Conservation (phyloP, 2,329 filamentous ascomycete species). For the Ceratocystis cubensis region DNA sequence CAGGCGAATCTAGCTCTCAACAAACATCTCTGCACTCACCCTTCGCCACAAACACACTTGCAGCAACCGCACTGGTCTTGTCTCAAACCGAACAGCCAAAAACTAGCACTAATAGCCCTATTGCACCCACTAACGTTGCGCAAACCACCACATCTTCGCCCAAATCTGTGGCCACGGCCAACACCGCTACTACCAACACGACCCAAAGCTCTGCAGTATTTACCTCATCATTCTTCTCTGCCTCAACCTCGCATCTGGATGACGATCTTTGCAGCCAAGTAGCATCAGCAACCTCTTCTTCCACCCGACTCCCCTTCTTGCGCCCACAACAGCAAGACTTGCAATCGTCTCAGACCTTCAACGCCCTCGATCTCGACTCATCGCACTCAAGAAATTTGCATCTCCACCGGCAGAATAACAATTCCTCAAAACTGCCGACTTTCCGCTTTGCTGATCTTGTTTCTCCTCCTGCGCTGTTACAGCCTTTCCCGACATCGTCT, state of each 20-base stretch:
- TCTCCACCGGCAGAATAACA: constrained; percentile 41
- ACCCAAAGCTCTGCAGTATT: constrained; percentile 18
- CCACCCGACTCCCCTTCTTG: constrained; percentile 11
- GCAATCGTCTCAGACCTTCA: constrained; percentile 18
- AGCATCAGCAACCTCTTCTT: constrained; percentile 18
- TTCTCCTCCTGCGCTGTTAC: constrained; percentile 24
- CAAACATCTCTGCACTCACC: constrained; percentile 14
- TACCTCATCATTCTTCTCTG: constrained; percentile 19
- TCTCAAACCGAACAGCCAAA: constrained; percentile 9
- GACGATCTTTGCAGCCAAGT: constrained; percentile 19
- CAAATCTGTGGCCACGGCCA: constrained; percentile 17
- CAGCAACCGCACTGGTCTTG: constrained; percentile 11
- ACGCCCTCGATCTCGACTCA: constrained; percentile 18
- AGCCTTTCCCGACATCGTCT: constrained; percentile 24
- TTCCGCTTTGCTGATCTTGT: constrained; percentile 41
- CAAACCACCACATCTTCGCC: constrained; percentile 15
- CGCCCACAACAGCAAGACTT: constrained; percentile 12
- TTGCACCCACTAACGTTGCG: not conserved
- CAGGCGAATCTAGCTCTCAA: constrained; percentile 7
- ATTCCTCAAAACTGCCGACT: constrained; percentile 43
- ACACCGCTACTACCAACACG: constrained; percentile 10
- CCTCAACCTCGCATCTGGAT: constrained; percentile 18
- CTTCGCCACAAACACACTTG: constrained; percentile 13
- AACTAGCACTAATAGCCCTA: not conserved
- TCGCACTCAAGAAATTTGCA: constrained; percentile 27